Conservation (phyloP, 306 rosid genomes). For the Carpinus viminea region DNA sequence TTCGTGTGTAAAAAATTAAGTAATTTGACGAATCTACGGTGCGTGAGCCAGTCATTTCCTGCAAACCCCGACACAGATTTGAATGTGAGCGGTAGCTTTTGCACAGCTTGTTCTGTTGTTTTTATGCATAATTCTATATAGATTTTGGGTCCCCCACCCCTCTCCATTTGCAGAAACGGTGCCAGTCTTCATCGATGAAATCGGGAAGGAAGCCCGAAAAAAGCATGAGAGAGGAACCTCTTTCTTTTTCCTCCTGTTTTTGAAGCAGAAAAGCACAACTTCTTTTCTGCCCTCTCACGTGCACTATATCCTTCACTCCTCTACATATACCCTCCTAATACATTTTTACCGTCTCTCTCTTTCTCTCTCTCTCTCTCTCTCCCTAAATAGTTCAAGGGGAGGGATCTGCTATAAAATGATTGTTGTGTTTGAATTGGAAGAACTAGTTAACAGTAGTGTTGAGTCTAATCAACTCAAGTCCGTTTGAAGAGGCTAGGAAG, state of each 20-base stretch:
- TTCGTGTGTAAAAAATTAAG: too few relatives aligned
- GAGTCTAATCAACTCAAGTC: not conserved
- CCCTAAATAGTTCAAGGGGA: not conserved
- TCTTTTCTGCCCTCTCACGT: constrained; percentile 71
- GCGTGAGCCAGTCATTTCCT: constrained; percentile 55
- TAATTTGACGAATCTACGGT: constrained; percentile 51
- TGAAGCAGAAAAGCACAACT: constrained; percentile 49
- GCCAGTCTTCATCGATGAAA: constrained; percentile 45
- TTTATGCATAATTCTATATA: constrained; percentile 70
- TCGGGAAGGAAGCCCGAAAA: constrained; percentile 44
- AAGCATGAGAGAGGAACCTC: constrained; percentile 31
- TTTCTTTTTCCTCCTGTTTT: constrained; percentile 43
- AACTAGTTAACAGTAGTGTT: not conserved
- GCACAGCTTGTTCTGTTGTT: constrained; percentile 74
- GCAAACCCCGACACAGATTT: constrained; percentile 73
- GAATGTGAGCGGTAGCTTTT: constrained; percentile 73
- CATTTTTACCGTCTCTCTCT: constrained; percentile 18
- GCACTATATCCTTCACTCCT: constrained; percentile 41
- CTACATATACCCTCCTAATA: not conserved
- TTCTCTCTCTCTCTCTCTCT: constrained; percentile 19
- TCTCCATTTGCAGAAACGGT: constrained; percentile 39
- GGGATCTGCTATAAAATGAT: constrained; percentile 40
- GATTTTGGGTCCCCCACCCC: constrained; percentile 72
- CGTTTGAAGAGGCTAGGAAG: too few relatives aligned
- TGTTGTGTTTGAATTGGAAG: constrained; percentile 13